Percentiles rank a stretch among this genome's conserved stretches.
Evolutionary conservation across 192 early-diverging fungal species (phyloP).

Genomic region (Dissophora ornata): DNA sequence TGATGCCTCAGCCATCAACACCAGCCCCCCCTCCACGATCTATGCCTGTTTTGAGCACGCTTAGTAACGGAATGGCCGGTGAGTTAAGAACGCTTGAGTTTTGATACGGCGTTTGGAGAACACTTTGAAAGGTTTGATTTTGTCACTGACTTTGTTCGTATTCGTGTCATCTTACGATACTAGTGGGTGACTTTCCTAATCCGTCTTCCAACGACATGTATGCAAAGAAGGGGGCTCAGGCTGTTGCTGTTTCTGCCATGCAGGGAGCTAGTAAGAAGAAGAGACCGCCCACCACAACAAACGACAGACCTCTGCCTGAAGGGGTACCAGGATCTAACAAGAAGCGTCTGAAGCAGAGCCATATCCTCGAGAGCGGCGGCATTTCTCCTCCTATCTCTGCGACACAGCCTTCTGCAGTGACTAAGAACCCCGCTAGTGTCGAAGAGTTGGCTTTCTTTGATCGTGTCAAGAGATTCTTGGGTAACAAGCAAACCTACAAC

Average conservation of each 20-base stretch:
- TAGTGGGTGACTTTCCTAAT: constrained; percentile 48
- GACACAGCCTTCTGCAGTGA: constrained; percentile 25
- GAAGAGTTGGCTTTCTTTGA: constrained; percentile 98
- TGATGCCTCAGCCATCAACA: constrained; percentile 52
- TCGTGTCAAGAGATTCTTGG: constrained; percentile 85
- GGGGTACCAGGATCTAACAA: constrained; percentile 36
- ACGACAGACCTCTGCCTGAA: constrained; percentile 38
- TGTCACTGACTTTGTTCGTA: too few relatives aligned
- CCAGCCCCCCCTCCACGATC: constrained; percentile 43
- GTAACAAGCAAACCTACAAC: constrained; percentile 89
- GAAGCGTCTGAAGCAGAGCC: constrained; percentile 43
- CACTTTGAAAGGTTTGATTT: too few relatives aligned
- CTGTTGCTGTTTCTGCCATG: constrained; percentile 10
- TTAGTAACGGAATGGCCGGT: constrained; percentile 63
- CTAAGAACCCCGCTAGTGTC: constrained; percentile 57
- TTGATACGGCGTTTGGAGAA: not conserved
- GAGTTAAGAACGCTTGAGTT: constrained; percentile 13
- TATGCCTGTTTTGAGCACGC: constrained; percentile 57
- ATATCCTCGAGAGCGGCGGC: constrained; percentile 31
- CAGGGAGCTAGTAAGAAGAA: constrained; percentile 45
- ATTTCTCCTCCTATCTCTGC: constrained; percentile 40
- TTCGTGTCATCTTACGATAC: too few relatives aligned
- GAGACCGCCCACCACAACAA: constrained; percentile 22
- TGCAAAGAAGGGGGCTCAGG: constrained; percentile 31
- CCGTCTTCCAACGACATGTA: constrained; percentile 41